Evolutionary conservation across 305 asterid species (phyloP), one percentile per base, ranked within the genome.

Genomic region (Rubia occidens): DNA sequence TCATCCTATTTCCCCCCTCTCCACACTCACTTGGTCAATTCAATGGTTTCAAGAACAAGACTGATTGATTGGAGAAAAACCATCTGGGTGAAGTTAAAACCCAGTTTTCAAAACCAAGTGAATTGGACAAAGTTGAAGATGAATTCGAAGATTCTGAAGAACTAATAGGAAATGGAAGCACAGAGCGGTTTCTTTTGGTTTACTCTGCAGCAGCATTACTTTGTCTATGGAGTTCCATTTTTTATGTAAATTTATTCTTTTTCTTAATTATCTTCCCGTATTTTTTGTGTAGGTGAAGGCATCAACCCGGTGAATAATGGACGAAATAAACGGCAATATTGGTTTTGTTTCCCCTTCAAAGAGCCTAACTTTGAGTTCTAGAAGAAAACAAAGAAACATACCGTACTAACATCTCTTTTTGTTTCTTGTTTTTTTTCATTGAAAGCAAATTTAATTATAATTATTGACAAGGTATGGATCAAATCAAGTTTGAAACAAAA

Each of bases 111-210:
- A 26, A 10, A 59, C 17, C 35, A 21, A 44, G 18, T 11, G 37
- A 66, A 29, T 39, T 18, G 21, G 43, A 55, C 58, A 32, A 35
- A 14, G n/a, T 45, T 43, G 58, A 18, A 66, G 39, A 44, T 18
- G 66, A 56, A 66, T 4, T 43, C 20, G 44, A 68, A 73, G 72
- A 73, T 73, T 73, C 61, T 73, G 54, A 66, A 40, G 68, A 29
- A 66, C 35, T 32, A 42, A 24, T 24, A 17, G 13, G 26, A 10
- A 68, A 39, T 8, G 17, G 20, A 29, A 55, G 32, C 39, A 39
- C 3, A 6, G 6, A 24, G 32, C 2, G 21, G 20, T 32, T 65
- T 43, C 67, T 56, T 42, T 15, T 67, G 47, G 37, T 13, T 35
- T 6, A 15, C 24, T 35, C 13, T 24, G 64, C 14, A 29, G 32